Conservation (phyloP, 2,329 filamentous ascomycete species). For the Fusarium haematococcum region DNA sequence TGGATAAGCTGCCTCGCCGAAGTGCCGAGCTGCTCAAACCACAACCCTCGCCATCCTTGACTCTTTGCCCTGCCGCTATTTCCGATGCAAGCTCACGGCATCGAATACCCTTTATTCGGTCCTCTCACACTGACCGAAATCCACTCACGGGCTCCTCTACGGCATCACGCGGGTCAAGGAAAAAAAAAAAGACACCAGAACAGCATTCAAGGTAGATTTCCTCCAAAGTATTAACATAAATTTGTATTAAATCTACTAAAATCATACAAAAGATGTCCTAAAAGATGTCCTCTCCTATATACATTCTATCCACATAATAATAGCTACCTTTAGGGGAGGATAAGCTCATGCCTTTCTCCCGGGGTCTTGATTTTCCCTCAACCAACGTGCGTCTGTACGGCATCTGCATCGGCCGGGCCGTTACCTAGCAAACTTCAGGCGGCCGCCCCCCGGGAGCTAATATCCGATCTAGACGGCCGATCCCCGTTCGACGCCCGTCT, state of each 20-base stretch:
- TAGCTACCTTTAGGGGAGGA: background rate
- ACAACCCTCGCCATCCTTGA: background rate
- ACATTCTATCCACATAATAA: background rate
- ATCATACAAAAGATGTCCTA: background rate
- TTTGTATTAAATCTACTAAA: background rate
- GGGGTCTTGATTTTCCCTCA: background rate
- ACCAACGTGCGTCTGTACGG: background rate
- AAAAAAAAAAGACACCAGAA: background rate
- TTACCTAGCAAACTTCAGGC: background rate
- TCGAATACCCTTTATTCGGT: background rate
- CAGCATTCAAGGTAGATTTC: background rate
- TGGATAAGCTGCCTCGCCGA: slow-evolving; percentile 1
- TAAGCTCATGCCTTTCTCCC: background rate
- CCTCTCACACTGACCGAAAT: background rate
- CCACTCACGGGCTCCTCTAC: background rate
- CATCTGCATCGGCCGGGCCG: background rate
- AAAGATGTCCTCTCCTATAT: background rate
- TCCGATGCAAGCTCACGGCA: background rate
- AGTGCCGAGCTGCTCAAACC: background rate
- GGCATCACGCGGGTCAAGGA: background rate
- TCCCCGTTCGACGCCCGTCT: background rate
- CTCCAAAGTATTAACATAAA: background rate
- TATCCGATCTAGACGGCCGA: background rate
- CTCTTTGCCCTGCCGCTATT: background rate
- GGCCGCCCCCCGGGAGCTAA: slow-evolving; percentile 1